A percentile compares a stretch with the other conserved stretches of the same genome.
phyloP scores from a whole-genome alignment of 2,329 filamentous ascomycete genomes.

The Fusarium sp. region DNA sequence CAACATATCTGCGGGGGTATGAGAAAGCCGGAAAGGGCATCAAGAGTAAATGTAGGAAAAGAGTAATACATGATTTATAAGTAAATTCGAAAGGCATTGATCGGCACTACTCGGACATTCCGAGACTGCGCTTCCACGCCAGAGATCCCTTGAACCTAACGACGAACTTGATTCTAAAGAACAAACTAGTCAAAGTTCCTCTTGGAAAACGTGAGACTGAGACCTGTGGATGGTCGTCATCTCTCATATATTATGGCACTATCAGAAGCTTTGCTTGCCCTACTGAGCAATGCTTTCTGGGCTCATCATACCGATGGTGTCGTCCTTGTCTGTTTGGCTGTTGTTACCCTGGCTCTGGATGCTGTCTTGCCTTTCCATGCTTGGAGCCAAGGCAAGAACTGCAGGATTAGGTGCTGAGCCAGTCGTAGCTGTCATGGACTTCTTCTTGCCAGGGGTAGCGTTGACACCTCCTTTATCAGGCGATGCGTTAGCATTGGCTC shows the following conservation, averaged over 20 bases:
- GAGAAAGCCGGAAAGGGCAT: slow-evolving; percentile 21
- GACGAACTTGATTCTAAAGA: neutral
- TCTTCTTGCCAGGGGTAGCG: slow-evolving; percentile 67
- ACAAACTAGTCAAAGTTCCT: neutral
- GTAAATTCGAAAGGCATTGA: slow-evolving; percentile 9
- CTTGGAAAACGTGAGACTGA: neutral
- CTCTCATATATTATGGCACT: slow-evolving; percentile 10
- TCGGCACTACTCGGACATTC: neutral
- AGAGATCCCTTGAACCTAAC: neutral
- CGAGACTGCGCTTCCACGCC: neutral
- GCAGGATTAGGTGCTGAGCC: slow-evolving; percentile 56
- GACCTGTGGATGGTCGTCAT: neutral
- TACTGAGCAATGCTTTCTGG: slow-evolving; percentile 78
- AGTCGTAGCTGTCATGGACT: slow-evolving; percentile 56
- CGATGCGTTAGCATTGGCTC: slow-evolving; percentile 54
- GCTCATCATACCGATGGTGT: slow-evolving; percentile 83
- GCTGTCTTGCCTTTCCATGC: slow-evolving; percentile 71
- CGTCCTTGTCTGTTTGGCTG: slow-evolving; percentile 75
- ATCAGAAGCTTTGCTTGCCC: slow-evolving; percentile 40
- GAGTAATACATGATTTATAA: slow-evolving; percentile 44
- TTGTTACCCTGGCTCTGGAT: slow-evolving; percentile 69
- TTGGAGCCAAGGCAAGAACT: slow-evolving; percentile 57
- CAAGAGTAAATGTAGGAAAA: slow-evolving; percentile 28
- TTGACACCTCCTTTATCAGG: slow-evolving; percentile 55
- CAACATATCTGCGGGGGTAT: slow-evolving; percentile 31